A percentile compares a stretch with the other conserved stretches of the same genome.
Evolutionary conservation across 2,329 filamentous ascomycete species (phyloP).

Genomic region (Fusarium oxysporum): DNA sequence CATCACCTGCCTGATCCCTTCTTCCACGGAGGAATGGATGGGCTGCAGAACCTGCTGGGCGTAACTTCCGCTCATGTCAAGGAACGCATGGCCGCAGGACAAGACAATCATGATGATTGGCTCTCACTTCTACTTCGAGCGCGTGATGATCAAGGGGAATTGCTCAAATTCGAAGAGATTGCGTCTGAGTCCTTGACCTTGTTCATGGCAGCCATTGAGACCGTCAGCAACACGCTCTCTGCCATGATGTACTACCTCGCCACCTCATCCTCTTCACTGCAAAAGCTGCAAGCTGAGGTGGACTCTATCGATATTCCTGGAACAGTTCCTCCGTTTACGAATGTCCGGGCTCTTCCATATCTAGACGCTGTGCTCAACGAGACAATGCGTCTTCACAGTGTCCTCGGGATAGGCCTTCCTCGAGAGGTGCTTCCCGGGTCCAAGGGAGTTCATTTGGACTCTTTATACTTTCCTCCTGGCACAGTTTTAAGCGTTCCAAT

Average conservation of each 20-base stretch:
- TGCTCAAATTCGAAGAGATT: not conserved
- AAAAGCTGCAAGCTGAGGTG: not conserved
- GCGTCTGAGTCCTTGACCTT: not conserved
- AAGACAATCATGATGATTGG: not conserved
- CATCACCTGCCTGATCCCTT: not conserved
- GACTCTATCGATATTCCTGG: not conserved
- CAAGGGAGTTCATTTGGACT: not conserved
- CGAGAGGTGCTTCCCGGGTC: not conserved
- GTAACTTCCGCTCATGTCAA: not conserved
- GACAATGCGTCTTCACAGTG: not conserved
- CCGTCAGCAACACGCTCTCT: not conserved
- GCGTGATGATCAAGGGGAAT: not conserved
- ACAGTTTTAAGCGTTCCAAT: constrained; percentile 1
- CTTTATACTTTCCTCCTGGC: not conserved
- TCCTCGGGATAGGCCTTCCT: constrained; percentile 1
- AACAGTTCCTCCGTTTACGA: not conserved
- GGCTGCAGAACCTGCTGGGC: not conserved
- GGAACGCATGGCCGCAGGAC: not conserved
- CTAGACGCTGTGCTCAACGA: constrained; percentile 3
- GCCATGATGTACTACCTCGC: not conserved
- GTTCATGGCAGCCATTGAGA: not conserved
- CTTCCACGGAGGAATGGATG: not conserved
- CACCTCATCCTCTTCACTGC: not conserved
- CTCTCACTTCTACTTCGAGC: not conserved
- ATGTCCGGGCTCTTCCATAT: not conserved